Conservation (phyloP, 1,284 basidiomycete genomes). For the Microbotryum scabiosae region DNA sequence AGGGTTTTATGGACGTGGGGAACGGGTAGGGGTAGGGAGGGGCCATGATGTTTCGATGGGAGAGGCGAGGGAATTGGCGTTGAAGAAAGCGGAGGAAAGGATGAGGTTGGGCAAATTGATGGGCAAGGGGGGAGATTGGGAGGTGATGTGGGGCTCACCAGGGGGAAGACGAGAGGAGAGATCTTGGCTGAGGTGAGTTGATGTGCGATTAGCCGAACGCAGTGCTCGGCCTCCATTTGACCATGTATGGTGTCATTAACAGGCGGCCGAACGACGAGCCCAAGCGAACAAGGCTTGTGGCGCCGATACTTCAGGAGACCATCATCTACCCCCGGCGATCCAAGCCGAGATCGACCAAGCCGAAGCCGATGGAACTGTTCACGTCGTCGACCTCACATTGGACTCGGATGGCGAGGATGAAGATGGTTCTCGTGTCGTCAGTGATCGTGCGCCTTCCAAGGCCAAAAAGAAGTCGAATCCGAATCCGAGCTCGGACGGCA, state of each 20-base stretch:
- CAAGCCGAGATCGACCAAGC: conserved; percentile 56
- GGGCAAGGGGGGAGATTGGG: conserved; percentile 39
- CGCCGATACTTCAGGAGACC: conserved; percentile 38
- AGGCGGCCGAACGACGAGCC: conserved; percentile 72
- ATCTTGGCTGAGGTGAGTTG: conserved; percentile 61
- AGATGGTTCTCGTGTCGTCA: conserved; percentile 34
- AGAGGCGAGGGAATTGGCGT: conserved; percentile 55
- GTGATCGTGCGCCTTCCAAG: conserved; percentile 6
- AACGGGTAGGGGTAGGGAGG: conserved; percentile 53
- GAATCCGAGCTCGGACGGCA: conserved; percentile 4
- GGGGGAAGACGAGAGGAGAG: conserved; percentile 55
- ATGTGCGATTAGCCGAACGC: no score
- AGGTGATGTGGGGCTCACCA: conserved; percentile 26
- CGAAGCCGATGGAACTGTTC: conserved; percentile 58
- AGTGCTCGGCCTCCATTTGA: no score
- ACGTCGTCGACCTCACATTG: conserved; percentile 45
- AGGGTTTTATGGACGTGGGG: conserved; percentile 68
- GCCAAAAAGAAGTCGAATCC: not conserved
- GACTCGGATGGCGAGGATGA: conserved; percentile 7
- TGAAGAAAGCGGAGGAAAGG: conserved; percentile 68
- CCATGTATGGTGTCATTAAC: not conserved
- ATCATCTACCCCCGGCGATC: conserved; percentile 39
- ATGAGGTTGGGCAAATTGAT: conserved; percentile 47
- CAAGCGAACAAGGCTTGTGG: conserved; percentile 64
- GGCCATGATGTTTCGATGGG: conserved; percentile 59